A percentile compares a stretch with the other conserved stretches of the same genome.
Evolutionary conservation across 2,329 filamentous ascomycete genomes (phyloP).

Genomic region (Pseudogymnoascus sp.): DNA sequence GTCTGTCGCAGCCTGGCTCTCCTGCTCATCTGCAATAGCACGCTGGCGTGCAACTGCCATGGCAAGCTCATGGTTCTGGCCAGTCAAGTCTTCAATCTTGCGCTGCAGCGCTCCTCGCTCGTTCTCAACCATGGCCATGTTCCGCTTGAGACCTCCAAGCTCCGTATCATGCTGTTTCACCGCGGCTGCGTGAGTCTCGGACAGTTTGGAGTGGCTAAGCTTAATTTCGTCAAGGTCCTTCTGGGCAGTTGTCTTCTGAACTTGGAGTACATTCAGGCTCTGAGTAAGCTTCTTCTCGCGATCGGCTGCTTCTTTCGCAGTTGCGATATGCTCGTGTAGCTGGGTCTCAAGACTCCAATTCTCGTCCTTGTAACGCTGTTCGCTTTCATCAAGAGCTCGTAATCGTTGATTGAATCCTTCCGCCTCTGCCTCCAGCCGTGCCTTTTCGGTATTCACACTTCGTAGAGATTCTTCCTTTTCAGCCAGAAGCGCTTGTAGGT

Average conservation of each 20-base stretch:
- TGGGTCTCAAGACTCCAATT: slow-evolving; percentile 97
- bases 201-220: slow-evolving; percentile 66
- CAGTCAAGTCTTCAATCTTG: slow-evolving; percentile 79
- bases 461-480: slow-evolving; percentile 86
- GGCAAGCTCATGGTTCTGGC: slow-evolving; percentile 86
- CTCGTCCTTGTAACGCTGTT: slow-evolving; percentile 94
- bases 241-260: slow-evolving; percentile 71
- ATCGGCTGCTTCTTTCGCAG: slow-evolving; percentile 68
- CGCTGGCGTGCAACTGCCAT: slow-evolving; percentile 71
- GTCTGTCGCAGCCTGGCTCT: slow-evolving; percentile 52
- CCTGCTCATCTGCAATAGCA: slow-evolving; percentile 58
- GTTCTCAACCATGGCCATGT: slow-evolving; percentile 66
- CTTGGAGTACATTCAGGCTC: slow-evolving; percentile 58
- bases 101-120: slow-evolving; percentile 73
- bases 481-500: slow-evolving; percentile 74
- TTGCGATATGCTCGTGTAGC: slow-evolving; percentile 71
- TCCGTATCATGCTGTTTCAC: slow-evolving; percentile 87
- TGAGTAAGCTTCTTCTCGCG: slow-evolving; percentile 77
- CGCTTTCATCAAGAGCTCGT: slow-evolving; percentile 80
- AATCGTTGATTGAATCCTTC: slow-evolving; percentile 74
- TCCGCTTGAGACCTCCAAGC: slow-evolving; percentile 74
- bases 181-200: slow-evolving; percentile 69
- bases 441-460: slow-evolving; percentile 65
- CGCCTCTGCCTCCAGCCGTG: slow-evolving; percentile 72
- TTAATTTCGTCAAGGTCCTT: slow-evolving; percentile 89